Evolutionary conservation across 305 asterid genomes (phyloP), one percentile per base, ranked within the genome.

Genomic region (Withania somnifera): DNA sequence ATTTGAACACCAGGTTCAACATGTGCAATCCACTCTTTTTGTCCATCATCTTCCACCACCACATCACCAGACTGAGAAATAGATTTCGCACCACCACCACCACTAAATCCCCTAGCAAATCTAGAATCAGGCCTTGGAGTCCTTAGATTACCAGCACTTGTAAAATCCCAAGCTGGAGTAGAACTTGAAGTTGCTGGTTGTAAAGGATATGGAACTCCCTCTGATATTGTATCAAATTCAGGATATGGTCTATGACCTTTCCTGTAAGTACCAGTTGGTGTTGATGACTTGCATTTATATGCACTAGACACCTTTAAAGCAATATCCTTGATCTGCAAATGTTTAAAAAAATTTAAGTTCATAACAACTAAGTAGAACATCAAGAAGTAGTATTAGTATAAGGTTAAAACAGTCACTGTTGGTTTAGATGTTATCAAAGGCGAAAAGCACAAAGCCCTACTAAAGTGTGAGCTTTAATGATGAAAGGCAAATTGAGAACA

Each of bases 1-100:
- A 97, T 95, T 81, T 93, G 98, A 24, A 97, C 97, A 34, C 99
- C 99, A 13, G 98, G 99, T 87, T 97, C 99, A 66, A 97, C 99
- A 82, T 97, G 99, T 14, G 99, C 98, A 56, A 81, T 90, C 99
- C 99, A 97, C 24, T 97, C 99, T 83, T 91, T 91, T 20, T 87
- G 86, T 56, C 86, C 98, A 30, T 93, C 99, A 60, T 94, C 88
- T 64, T 93, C 94, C 3, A 89, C 73, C 86, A 88, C 89, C 13
- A 88, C 91, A 2, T 87, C 89, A 56, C 90, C 90, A 19, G 94
- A 84, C 61, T 86, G 89, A 67, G 92, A 89, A 82, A 90, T 69
- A 26, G 91, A 87, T 40, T 79, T 87, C 24, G 69, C 83, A 51
- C 91, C 84, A 53, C 89, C 89, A 13, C 90, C 85, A 11, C 90